Evolutionary conservation across 257 asterid genomes (phyloP).

Genomic region (Solanum dulcamara): DNA sequence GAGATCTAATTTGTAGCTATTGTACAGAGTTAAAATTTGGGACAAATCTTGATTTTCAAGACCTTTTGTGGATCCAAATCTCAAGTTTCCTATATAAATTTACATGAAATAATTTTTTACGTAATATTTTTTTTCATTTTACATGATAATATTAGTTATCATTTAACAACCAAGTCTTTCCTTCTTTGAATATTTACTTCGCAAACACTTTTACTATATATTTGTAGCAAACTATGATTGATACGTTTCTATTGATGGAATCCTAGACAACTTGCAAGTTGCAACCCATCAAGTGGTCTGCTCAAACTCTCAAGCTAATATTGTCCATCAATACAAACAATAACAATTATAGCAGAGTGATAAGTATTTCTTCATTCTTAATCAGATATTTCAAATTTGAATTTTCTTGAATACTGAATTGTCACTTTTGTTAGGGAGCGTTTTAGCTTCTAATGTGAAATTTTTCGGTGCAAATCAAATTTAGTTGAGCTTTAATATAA

Average conservation of each 20-base stretch:
- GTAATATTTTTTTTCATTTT: not conserved
- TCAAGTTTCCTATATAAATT: not conserved
- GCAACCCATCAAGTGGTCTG: not conserved
- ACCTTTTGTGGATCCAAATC: not conserved
- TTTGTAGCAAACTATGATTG: not conserved
- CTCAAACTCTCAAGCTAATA: not conserved
- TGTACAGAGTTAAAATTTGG: not conserved
- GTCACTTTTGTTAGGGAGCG: not conserved
- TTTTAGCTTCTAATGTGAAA: not conserved
- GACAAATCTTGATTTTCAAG: not conserved
- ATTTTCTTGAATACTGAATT: too few relatives aligned
- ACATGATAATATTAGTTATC: not conserved
- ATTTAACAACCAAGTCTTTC: not conserved
- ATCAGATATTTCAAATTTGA: not conserved
- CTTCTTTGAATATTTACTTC: not conserved
- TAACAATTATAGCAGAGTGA: not conserved
- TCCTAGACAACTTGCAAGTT: not conserved
- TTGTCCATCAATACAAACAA: not conserved
- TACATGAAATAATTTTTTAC: not conserved
- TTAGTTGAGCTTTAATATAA: accelerated
- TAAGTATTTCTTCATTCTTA: too few relatives aligned
- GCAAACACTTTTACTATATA: not conserved
- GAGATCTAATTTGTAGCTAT: not conserved
- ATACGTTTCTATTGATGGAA: not conserved
- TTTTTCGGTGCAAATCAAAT: too few relatives aligned